Evolutionary conservation across 768 basidiomycete species (phyloP).

Genomic region (Suillus cothurnatus): DNA sequence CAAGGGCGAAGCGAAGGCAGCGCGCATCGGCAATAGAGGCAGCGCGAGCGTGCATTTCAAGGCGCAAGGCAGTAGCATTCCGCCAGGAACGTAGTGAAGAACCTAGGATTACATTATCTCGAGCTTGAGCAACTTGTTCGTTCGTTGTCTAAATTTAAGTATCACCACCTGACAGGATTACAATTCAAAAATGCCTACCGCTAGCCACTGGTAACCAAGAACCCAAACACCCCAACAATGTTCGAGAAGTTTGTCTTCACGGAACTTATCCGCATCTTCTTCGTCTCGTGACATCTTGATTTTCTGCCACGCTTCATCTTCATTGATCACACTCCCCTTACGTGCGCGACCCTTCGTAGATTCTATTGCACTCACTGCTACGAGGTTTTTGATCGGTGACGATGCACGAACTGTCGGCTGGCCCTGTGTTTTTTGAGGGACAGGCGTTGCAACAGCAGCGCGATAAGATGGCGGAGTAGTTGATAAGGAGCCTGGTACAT

Average conservation of each 20-base stretch:
- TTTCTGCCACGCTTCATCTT: slow-evolving; percentile 79
- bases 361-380: slow-evolving; percentile 14
- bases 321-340: slow-evolving; percentile 56
- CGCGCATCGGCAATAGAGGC: slow-evolving; percentile 46
- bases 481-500: slow-evolving; percentile 33
- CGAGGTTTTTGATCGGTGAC: slow-evolving; percentile 35
- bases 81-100: slow-evolving; percentile 65
- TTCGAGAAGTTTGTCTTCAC: slow-evolving; percentile 61
- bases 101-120: slow-evolving; percentile 65
- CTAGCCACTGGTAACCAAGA: slow-evolving; percentile 70
- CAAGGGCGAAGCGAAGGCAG: slow-evolving; percentile 43
- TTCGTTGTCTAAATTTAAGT: slow-evolving; percentile 60
- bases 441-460: slow-evolving; percentile 33
- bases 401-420: slow-evolving; percentile 19
- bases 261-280: slow-evolving; percentile 68
- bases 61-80: slow-evolving; percentile 36
- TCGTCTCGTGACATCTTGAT: slow-evolving; percentile 72
- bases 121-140: slow-evolving; percentile 67
- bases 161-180: slow-evolving; percentile 19
- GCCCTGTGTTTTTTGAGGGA: slow-evolving; percentile 17
- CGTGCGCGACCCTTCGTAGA: slow-evolving; percentile 36
- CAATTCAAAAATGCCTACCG: slow-evolving; percentile 47
- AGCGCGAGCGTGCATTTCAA: slow-evolving; percentile 45
- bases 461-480: slow-evolving; percentile 54
- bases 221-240: slow-evolving; percentile 79